phyloP scores from a whole-genome alignment of 2,329 filamentous ascomycete genomes.

The Diaporthe citriasiana region DNA sequence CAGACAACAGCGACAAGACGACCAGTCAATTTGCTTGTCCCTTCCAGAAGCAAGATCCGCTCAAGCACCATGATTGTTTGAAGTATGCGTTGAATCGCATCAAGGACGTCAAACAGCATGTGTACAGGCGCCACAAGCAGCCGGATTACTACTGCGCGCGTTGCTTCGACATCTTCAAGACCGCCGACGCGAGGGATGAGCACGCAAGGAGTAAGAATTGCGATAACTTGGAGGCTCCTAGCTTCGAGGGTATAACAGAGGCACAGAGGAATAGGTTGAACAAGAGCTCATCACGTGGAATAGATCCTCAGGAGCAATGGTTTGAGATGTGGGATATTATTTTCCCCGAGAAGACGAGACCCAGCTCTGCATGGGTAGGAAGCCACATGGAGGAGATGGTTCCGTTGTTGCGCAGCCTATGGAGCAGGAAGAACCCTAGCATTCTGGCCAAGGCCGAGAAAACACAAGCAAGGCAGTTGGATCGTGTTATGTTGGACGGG shows the following conservation, averaged over 20 bases:
- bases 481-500: accelerated
- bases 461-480: accelerated
- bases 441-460: neutral
- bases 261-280: neutral
- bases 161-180: neutral
- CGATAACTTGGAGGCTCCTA: neutral
- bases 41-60: neutral
- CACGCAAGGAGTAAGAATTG: neutral
- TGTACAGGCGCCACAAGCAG: slow-evolving; percentile 11
- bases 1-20: neutral
- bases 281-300: neutral
- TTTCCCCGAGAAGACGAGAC: neutral
- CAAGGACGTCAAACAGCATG: slow-evolving; percentile 31
- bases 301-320: neutral
- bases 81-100: slow-evolving; percentile 20
- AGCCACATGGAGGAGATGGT: slow-evolving; percentile 22
- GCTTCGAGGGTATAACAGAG: slow-evolving; percentile 14
- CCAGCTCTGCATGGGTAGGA: neutral
- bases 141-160: slow-evolving; percentile 29
- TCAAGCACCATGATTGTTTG: slow-evolving; percentile 3
- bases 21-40: slow-evolving; percentile 1
- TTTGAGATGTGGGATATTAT: slow-evolving; percentile 25
- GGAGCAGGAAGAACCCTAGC: neutral
- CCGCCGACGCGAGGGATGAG: neutral
- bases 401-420: slow-evolving; percentile 1